Evolutionary conservation across 495 filamentous ascomycete species (phyloP).

Genomic region (Tuber melanosporum): DNA sequence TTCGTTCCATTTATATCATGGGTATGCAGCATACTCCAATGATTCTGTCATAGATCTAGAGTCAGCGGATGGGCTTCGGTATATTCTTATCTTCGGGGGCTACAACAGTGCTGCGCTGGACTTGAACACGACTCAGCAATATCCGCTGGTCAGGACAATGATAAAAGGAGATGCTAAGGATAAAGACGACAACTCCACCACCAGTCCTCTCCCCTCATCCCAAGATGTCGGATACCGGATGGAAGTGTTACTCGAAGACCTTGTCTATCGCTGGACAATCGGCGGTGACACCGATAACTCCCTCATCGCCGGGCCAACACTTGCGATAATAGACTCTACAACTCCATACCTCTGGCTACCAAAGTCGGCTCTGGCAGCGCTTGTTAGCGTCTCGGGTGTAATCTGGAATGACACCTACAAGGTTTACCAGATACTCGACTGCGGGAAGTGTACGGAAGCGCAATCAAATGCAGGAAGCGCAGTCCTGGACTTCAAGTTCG

Average conservation of each 20-base stretch:
- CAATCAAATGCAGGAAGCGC: conserved; percentile 11
- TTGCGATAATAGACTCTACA: conserved; percentile 35
- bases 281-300: conserved; percentile 33
- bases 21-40: conserved; percentile 12
- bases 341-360: conserved; percentile 38
- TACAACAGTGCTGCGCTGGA: conserved; percentile 21
- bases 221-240: conserved; percentile 22
- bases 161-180: neutral
- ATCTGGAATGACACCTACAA: conserved; percentile 60
- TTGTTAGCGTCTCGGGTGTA: conserved; percentile 51
- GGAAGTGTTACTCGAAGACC: conserved; percentile 29
- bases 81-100: conserved; percentile 32
- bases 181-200: neutral
- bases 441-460: conserved; percentile 21
- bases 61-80: conserved; percentile 1
- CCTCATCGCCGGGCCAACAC: conserved; percentile 13
- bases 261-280: conserved; percentile 34
- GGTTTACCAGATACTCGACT: conserved; percentile 50
- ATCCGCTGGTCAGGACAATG: conserved; percentile 23
- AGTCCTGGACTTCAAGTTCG: conserved; percentile 26
- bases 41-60: conserved; percentile 4
- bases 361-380: conserved; percentile 12
- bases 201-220: conserved; percentile 13
- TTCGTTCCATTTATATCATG: conserved; percentile 30
- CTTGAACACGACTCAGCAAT: conserved; percentile 36